These are phyloP conservation scores for Lasiosphaeria miniovina DNA, from an alignment of 495 filamentous ascomycete species.

Conservation along the genomic window DNA sequence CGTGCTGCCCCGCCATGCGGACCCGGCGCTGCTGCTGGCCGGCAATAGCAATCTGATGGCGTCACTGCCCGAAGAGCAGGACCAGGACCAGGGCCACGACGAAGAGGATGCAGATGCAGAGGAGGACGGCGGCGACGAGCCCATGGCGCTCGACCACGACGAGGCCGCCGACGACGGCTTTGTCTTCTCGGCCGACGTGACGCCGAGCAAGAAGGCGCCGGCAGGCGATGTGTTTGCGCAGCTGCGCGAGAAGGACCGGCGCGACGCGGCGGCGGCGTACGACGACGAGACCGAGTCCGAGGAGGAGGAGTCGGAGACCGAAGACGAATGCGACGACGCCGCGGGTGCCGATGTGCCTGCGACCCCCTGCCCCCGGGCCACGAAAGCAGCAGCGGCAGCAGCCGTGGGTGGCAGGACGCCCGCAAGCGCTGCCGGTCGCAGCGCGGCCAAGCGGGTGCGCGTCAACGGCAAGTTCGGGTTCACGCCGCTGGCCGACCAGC, in stretches of 20 bases:
- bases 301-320: slow-evolving; percentile 41
- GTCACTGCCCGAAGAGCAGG: slow-evolving; percentile 12
- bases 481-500: slow-evolving; percentile 58
- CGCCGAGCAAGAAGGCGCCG: slow-evolving; percentile 11
- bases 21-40: slow-evolving; percentile 33
- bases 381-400: slow-evolving; percentile 8
- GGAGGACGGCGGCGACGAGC: slow-evolving; percentile 19
- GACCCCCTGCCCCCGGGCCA: slow-evolving; percentile 32
- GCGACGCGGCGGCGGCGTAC: slow-evolving; percentile 30
- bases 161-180: slow-evolving; percentile 10
- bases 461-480: slow-evolving; percentile 44
- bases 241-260: slow-evolving; percentile 33
- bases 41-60: slow-evolving; percentile 18
- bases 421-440: slow-evolving; percentile 13
- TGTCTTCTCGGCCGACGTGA: slow-evolving; percentile 21
- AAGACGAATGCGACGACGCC: slow-evolving; percentile 8
- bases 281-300: slow-evolving; percentile 49
- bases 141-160: not conserved
- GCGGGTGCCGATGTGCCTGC: slow-evolving; percentile 19
- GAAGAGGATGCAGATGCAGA: slow-evolving; percentile 31
- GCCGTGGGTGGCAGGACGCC: not conserved
- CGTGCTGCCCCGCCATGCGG: slow-evolving; percentile 47
- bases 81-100: slow-evolving; percentile 1
- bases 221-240: slow-evolving; percentile 25
- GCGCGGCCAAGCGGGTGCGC: slow-evolving; percentile 22